Evolutionary conservation across 805 yeast species (phyloP).

Genomic region (Kurtzmaniella fragi): DNA sequence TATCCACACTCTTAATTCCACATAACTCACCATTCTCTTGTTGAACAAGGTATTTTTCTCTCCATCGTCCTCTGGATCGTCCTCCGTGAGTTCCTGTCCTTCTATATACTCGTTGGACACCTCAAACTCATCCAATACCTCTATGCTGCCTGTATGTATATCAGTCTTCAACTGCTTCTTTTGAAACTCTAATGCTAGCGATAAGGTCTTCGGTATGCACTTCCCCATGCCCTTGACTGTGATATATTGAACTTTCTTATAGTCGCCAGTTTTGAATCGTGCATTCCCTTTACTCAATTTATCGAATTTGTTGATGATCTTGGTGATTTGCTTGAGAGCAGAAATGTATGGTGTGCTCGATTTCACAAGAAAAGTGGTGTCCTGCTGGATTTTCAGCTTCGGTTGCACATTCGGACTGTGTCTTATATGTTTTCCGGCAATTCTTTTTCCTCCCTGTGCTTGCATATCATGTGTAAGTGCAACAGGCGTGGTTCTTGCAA

Average conservation of each 20-base stretch:
- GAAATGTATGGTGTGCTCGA: conserved; percentile 67
- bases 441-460: conserved; percentile 4
- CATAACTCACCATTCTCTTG: conserved; percentile 43
- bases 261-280: conserved; percentile 27
- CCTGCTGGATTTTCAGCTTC: conserved; percentile 36
- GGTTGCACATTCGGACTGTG: conserved; percentile 49
- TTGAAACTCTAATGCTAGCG: conserved; percentile 58
- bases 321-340: conserved; percentile 60
- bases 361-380: conserved; percentile 53
- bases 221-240: conserved; percentile 71
- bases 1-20: conserved; percentile 42
- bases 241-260: conserved; percentile 42
- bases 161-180: conserved; percentile 50
- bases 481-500: too few relatives aligned
- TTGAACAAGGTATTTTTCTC: conserved; percentile 30
- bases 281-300: conserved; percentile 1
- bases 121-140: conserved; percentile 66
- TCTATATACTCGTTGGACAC: not conserved
- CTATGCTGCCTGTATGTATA: conserved; percentile 56
- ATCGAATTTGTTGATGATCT: conserved; percentile 41
- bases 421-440: conserved; percentile 39
- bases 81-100: conserved; percentile 1
- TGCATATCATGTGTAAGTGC: not conserved
- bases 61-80: conserved; percentile 17
- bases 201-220: conserved; percentile 57